Evolutionary conservation across 192 early-diverging fungal genomes (phyloP).

Genomic region (Chytriomyces sp.): DNA sequence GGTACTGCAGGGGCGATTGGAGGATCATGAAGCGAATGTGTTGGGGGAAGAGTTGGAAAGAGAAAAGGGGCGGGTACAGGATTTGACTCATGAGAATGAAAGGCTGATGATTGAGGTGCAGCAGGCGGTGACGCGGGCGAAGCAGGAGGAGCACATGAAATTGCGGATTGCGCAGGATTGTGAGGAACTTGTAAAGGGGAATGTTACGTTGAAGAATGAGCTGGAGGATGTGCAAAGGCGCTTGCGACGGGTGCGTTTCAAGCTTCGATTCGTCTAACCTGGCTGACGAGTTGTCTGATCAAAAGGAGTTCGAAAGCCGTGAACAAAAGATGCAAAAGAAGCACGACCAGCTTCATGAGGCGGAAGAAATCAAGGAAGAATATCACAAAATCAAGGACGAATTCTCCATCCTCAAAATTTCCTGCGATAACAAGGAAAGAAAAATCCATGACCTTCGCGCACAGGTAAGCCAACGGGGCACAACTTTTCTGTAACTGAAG

Average conservation of each 20-base stretch:
- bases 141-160: conserved; percentile 44
- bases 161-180: conserved; percentile 40
- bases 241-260: conserved; percentile 17
- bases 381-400: conserved; percentile 37
- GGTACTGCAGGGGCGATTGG: conserved; percentile 27
- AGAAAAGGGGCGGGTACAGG: conserved; percentile 2
- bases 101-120: conserved; percentile 21
- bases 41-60: conserved; percentile 28
- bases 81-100: conserved; percentile 31
- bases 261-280: neutral
- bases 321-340: conserved; percentile 28
- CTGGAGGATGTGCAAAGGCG: conserved; percentile 40
- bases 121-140: conserved; percentile 32
- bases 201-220: conserved; percentile 36
- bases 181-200: conserved; percentile 41
- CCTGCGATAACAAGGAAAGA: conserved; percentile 41
- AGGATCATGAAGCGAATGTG: conserved; percentile 29
- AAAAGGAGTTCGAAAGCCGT: conserved; percentile 28
- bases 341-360: conserved; percentile 35
- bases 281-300: no score
- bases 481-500: neutral
- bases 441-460: conserved; percentile 34
- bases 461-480: conserved; percentile 24
- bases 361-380: conserved; percentile 33
- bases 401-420: conserved; percentile 43